phyloP scores from a whole-genome alignment of 768 basidiomycete genomes.

The Gelatoporia subvermispora region DNA sequence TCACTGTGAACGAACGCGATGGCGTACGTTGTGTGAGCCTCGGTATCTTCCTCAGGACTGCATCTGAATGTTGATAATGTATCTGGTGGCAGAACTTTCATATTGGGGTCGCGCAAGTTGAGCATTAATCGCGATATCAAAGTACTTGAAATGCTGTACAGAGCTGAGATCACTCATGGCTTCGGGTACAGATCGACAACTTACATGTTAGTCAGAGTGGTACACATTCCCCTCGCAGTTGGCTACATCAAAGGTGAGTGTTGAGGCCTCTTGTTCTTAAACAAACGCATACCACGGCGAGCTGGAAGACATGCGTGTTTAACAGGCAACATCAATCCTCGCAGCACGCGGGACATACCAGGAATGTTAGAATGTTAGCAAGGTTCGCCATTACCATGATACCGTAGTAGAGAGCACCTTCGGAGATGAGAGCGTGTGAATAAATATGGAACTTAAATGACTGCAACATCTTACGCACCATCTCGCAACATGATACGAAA shows the following conservation, averaged over 20 bases:
- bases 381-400: slow-evolving; percentile 8
- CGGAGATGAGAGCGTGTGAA: too few relatives aligned
- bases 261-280: too few relatives aligned
- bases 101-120: slow-evolving; percentile 10
- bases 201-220: slow-evolving; percentile 13
- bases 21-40: too few relatives aligned
- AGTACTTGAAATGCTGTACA: slow-evolving; percentile 6
- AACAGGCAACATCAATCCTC: not conserved
- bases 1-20: too few relatives aligned
- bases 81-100: not conserved
- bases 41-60: too few relatives aligned
- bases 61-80: too few relatives aligned
- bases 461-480: slow-evolving; percentile 1
- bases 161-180: not conserved
- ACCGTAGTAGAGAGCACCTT: slow-evolving; percentile 13
- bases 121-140: slow-evolving; percentile 12
- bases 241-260: not conserved
- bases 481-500: slow-evolving; percentile 12
- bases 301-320: not conserved
- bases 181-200: not conserved
- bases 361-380: slow-evolving; percentile 12
- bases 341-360: slow-evolving; percentile 3
- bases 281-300: not conserved
- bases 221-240: slow-evolving; percentile 8
- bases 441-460: not conserved